Percentiles rank a stretch among this genome's conserved stretches.
These are phyloP conservation scores for Colletotrichum sp. DNA, from an alignment of 2,329 filamentous ascomycete genomes.

Conservation along the genomic window DNA sequence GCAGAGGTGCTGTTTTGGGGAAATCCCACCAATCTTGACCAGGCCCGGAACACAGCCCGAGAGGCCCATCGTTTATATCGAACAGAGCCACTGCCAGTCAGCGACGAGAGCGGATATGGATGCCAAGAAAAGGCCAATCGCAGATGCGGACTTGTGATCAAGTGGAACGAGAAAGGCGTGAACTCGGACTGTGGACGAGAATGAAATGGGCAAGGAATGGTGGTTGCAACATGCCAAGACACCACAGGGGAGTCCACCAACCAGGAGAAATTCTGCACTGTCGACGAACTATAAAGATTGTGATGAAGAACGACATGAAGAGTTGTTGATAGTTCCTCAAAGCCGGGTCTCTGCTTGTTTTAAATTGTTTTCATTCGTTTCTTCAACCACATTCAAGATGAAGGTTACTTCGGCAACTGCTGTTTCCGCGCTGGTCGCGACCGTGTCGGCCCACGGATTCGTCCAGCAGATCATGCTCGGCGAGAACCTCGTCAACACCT, in stretches of 20 bases:
- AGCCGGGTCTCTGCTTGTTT: background rate
- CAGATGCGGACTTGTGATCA: background rate
- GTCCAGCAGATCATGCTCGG: slow-evolving; percentile 18
- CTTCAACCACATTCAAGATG: background rate
- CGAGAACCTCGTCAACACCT: slow-evolving; percentile 28
- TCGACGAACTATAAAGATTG: background rate
- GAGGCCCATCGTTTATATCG: background rate
- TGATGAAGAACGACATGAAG: background rate
- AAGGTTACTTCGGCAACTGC: background rate
- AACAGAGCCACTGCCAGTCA: background rate
- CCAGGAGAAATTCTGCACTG: background rate
- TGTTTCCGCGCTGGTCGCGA: slow-evolving; percentile 19
- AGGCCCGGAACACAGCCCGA: background rate
- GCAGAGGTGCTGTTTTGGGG: background rate
- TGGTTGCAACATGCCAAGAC: background rate
- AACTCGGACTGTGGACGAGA: background rate
- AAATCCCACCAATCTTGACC: slow-evolving; percentile 1
- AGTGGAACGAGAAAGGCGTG: background rate
- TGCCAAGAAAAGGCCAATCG: slow-evolving; percentile 2
- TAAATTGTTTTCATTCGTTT: background rate
- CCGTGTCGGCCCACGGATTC: slow-evolving; percentile 16
- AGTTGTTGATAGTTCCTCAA: background rate
- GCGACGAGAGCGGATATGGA: background rate
- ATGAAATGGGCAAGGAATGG: background rate
- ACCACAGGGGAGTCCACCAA: background rate